Percentiles rank a stretch among this genome's conserved stretches.
Conservation (phyloP, 441 rosid species). For the Isatis lusitanica region DNA sequence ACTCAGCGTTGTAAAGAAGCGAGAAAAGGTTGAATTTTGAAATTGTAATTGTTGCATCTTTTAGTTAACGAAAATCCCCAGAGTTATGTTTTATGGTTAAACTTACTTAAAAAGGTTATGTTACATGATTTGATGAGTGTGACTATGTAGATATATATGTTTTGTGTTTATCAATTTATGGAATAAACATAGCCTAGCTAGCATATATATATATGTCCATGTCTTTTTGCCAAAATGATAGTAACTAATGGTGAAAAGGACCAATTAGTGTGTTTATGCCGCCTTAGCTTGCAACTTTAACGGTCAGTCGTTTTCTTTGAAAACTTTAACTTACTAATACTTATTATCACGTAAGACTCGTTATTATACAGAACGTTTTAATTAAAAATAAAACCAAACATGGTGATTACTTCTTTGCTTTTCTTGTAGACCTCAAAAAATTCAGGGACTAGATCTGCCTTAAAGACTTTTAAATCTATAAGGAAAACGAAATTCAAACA, state of each 20-base stretch:
- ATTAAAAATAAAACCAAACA: not conserved
- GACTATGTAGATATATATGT: conserved; percentile 25
- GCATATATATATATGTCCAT: not conserved
- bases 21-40: conserved; percentile 6
- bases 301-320: conserved; percentile 13
- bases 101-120: conserved; percentile 4
- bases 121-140: conserved; percentile 20
- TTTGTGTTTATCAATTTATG: not conserved
- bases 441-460: no score
- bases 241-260: conserved; percentile 16
- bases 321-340: not conserved
- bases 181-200: conserved; percentile 20
- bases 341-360: not conserved
- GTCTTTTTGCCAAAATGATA: conserved; percentile 1
- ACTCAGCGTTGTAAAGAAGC: not conserved
- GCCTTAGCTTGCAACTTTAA: conserved; percentile 18
- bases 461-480: no score
- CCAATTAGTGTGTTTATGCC: not conserved
- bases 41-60: conserved; percentile 3
- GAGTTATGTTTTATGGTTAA: conserved; percentile 15
- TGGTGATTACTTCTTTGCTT: not conserved
- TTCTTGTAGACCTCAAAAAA: not conserved
- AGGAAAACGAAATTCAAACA: no score
- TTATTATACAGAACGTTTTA: not conserved
- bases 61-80: not conserved